Evolutionary conservation across 441 rosid species (phyloP).

Genomic region (Capsella rubella): DNA sequence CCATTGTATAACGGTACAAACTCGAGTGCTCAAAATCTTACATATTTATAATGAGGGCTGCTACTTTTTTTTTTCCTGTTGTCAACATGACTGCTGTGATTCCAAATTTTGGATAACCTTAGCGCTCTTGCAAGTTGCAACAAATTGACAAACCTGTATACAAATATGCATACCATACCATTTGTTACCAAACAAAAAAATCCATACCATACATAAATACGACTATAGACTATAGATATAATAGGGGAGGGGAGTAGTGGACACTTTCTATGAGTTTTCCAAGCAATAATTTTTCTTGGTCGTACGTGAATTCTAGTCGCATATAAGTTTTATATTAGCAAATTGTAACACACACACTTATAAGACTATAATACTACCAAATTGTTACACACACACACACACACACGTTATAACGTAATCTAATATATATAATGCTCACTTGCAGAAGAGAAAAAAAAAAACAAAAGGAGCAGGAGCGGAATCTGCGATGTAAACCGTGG

Average conservation of each 20-base stretch:
- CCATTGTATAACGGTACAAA: too few species aligned
- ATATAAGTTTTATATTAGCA: not conserved
- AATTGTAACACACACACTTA: conserved; percentile 19
- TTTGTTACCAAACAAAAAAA: too few species aligned
- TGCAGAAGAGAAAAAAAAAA: not conserved
- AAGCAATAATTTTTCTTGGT: conserved; percentile 7
- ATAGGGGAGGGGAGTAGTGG: not conserved
- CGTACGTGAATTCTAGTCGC: not conserved
- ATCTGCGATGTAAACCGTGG: conserved; percentile 35
- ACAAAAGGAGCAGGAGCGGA: conserved; percentile 11
- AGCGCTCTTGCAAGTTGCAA: not conserved
- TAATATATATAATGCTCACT: not conserved
- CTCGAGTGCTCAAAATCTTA: not conserved
- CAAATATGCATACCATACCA: not conserved
- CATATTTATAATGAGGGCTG: not conserved
- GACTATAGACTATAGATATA: not conserved
- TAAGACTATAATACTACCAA: not conserved
- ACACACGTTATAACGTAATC: not conserved
- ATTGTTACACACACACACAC: conserved; percentile 29
- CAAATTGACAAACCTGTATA: not conserved
- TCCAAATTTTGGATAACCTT: conserved; percentile 1
- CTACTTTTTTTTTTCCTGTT: not conserved
- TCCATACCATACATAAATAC: not conserved
- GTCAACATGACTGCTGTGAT: conserved; percentile 2
- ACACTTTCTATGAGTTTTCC: not conserved